Evolutionary conservation across 306 rosid species (phyloP).

Genomic region (Acacia acuminata): DNA sequence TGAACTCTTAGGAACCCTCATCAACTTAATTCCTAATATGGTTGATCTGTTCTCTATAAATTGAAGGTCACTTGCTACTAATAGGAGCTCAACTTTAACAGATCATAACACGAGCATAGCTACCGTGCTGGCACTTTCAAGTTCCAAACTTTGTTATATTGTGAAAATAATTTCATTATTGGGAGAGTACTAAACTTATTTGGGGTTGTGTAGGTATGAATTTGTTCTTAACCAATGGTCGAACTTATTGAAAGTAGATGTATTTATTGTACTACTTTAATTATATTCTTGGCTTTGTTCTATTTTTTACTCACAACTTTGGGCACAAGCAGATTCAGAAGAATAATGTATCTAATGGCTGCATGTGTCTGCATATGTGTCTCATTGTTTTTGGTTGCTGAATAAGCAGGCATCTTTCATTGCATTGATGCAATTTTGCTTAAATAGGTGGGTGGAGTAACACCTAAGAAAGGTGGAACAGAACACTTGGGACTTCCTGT

Average conservation of each 20-base stretch:
- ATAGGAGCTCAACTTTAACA: not conserved
- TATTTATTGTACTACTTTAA: not conserved
- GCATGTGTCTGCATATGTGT: not conserved
- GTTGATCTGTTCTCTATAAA: not conserved
- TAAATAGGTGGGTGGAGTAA: constrained; percentile 88
- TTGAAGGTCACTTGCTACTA: not conserved
- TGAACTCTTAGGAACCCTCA: not conserved
- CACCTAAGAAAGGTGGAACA: constrained; percentile 97
- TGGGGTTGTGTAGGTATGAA: not conserved
- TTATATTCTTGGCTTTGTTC: not conserved
- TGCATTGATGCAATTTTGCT: constrained; percentile 18
- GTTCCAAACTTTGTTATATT: not conserved
- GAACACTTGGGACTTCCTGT: constrained; percentile 99
- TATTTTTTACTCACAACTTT: not conserved
- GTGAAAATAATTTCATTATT: not conserved
- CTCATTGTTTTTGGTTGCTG: not conserved
- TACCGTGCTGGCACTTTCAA: not conserved
- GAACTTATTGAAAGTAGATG: not conserved
- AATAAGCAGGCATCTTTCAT: not conserved
- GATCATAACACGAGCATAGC: not conserved
- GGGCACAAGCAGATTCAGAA: not conserved
- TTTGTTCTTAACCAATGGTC: not conserved
- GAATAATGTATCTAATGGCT: not conserved
- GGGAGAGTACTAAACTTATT: not conserved
- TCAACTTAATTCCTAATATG: not conserved